Percentiles rank a stretch among this genome's conserved stretches.
phyloP scores from a whole-genome alignment of 2,329 filamentous ascomycete species.

The Furcasterigmium sp. region DNA sequence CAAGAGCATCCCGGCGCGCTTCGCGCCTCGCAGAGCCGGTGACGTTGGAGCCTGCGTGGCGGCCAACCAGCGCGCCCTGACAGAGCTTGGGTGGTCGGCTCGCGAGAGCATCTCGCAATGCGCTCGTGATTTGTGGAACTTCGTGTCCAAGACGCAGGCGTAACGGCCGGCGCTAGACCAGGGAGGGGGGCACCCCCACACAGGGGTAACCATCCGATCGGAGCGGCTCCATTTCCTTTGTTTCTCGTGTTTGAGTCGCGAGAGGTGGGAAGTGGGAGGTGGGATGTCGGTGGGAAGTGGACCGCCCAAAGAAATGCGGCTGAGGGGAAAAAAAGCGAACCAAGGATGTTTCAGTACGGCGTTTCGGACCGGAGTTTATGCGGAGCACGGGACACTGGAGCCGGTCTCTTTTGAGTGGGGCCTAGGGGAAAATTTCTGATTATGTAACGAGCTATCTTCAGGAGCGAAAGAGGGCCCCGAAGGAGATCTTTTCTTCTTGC shows the following conservation, averaged over 20 bases:
- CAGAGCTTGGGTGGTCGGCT: slow-evolving; percentile 36
- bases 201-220: neutral
- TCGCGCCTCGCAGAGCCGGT: slow-evolving; percentile 30
- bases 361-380: neutral
- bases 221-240: neutral
- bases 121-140: slow-evolving; percentile 27
- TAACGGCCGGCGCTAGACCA: neutral
- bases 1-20: slow-evolving; percentile 28
- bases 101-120: slow-evolving; percentile 24
- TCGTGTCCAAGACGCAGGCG: slow-evolving; percentile 13
- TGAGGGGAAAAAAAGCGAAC: too few relatives aligned
- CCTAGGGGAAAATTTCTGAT: neutral
- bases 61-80: slow-evolving; percentile 28
- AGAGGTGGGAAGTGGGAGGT: slow-evolving; percentile 2
- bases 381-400: neutral
- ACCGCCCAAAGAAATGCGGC: neutral
- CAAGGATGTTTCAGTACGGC: too few relatives aligned
- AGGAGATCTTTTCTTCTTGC: neutral
- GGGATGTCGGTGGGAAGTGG: too few relatives aligned
- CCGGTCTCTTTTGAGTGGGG: too few relatives aligned
- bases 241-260: too few relatives aligned
- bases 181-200: neutral
- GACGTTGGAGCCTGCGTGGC: slow-evolving; percentile 40
- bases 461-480: too few relatives aligned
- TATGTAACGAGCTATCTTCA: neutral